Conservation (phyloP, 768 basidiomycete species). For the Hygrophorus russula region DNA sequence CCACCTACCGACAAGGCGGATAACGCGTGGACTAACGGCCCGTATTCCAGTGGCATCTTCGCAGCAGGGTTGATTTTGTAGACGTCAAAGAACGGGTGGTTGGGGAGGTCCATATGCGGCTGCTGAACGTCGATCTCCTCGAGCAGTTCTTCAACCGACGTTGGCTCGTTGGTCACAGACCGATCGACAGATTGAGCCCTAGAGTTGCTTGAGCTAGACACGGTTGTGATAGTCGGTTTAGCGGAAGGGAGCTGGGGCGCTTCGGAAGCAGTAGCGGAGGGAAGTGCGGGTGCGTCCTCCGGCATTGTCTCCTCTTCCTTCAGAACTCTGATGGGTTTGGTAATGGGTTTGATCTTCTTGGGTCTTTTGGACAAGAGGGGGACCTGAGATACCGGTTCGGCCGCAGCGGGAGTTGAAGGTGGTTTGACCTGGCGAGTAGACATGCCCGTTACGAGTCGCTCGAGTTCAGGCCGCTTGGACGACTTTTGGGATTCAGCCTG, state of each 20-base stretch:
- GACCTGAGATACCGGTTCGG: conserved; percentile 41
- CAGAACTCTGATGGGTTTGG: conserved; percentile 42
- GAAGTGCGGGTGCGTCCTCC: conserved; percentile 31
- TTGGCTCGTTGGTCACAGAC: conserved; percentile 22
- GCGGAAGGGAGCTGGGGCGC: conserved; percentile 24
- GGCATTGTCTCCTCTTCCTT: conserved; percentile 42
- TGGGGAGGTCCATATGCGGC: conserved; percentile 53
- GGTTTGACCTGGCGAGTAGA: conserved; percentile 1
- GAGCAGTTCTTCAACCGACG: conserved; percentile 52
- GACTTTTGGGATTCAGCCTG: conserved; percentile 12
- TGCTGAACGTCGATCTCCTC: conserved; percentile 53
- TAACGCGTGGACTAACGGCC: conserved; percentile 74
- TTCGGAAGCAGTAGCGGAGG: conserved; percentile 39
- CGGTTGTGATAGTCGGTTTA: conserved; percentile 20
- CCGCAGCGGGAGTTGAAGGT: conserved; percentile 9
- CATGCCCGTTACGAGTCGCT: background rate
- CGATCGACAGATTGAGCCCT: conserved; percentile 52
- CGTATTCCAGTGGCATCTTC: conserved; percentile 76
- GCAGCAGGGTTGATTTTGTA: conserved; percentile 63
- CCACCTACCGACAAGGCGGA: conserved; percentile 81
- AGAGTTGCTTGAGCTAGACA: conserved; percentile 44
- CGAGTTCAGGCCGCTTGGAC: conserved; percentile 10
- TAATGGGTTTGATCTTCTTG: conserved; percentile 64
- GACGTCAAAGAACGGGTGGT: conserved; percentile 67
- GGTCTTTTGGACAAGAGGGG: conserved; percentile 76